A percentile compares a stretch with the other conserved stretches of the same genome.
These are phyloP conservation scores for Picochlorum sp. DNA, from an alignment of 139 green algal genomes.

Conservation along the genomic window DNA sequence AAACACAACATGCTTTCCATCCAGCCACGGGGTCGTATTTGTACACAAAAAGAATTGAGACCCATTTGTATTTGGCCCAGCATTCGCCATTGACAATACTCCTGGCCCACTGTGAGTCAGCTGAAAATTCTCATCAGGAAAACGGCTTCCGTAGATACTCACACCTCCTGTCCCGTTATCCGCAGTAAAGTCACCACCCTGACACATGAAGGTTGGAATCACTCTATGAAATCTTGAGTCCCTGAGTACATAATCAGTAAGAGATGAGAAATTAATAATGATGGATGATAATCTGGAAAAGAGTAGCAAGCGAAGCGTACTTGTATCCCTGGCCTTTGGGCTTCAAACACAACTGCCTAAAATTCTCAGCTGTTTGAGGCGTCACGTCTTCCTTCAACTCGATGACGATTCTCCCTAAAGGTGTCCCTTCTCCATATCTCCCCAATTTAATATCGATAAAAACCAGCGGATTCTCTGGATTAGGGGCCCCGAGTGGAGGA, in stretches of 20 bases:
- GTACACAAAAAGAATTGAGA: conserved; percentile 77
- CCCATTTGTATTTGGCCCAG: conserved; percentile 71
- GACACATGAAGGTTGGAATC: conserved; percentile 79
- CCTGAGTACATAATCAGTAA: neutral
- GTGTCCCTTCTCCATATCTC: conserved; percentile 47
- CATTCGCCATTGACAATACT: conserved; percentile 66
- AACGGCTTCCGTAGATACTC: conserved; percentile 70
- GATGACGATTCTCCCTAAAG: conserved; percentile 72
- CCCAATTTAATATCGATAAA: conserved; percentile 88
- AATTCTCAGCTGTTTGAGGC: conserved; percentile 89
- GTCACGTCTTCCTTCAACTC: conserved; percentile 60
- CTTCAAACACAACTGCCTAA: conserved; percentile 54
- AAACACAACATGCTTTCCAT: conserved; percentile 75
- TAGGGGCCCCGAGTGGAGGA: conserved; percentile 51
- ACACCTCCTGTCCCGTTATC: conserved; percentile 66
- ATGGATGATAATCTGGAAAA: conserved; percentile 43
- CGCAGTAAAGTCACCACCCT: conserved; percentile 79
- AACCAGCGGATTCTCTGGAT: conserved; percentile 65
- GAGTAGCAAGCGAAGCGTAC: no score
- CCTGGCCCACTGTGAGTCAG: conserved; percentile 66
- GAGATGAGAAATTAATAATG: neutral
- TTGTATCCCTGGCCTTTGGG: conserved; percentile 19
- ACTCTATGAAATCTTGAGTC: conserved; percentile 57
- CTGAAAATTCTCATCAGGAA: conserved; percentile 76
- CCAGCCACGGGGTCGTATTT: conserved; percentile 7